Percentiles rank a stretch among this genome's conserved stretches.
Evolutionary conservation across 768 basidiomycete genomes (phyloP).

Genomic region (Tylopilus cervinicoccineus): DNA sequence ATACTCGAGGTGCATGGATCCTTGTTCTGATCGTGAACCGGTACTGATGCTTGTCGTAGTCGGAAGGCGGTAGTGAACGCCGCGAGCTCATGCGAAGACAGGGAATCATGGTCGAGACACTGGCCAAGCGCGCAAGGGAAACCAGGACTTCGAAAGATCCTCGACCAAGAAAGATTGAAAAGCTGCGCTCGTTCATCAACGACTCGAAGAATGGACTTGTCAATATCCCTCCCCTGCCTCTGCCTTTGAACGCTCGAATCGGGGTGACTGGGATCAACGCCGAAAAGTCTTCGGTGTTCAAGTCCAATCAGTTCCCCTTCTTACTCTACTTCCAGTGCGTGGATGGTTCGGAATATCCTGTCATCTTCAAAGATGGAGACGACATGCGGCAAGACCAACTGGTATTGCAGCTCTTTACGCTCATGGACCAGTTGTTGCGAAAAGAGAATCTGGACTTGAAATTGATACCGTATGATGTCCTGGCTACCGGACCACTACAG

Average conservation of each 20-base stretch:
- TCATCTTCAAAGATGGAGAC: conserved; percentile 99
- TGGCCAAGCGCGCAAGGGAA: conserved; percentile 84
- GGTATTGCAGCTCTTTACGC: conserved; percentile 95
- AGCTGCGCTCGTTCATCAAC: conserved; percentile 76
- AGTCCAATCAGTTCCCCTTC: conserved; percentile 92
- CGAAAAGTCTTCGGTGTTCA: conserved; percentile 95
- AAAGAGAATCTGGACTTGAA: conserved; percentile 96
- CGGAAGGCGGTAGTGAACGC: conserved; percentile 74
- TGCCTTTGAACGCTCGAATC: conserved; percentile 87
- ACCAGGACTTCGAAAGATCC: conserved; percentile 88
- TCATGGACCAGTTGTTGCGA: conserved; percentile 91
- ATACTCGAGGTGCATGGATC: conserved; percentile 66
- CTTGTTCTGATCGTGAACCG: neutral
- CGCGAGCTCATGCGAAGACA: conserved; percentile 89
- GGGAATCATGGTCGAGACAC: conserved; percentile 80
- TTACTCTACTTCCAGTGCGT: conserved; percentile 86
- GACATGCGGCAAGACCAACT: conserved; percentile 99
- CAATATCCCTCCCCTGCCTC: conserved; percentile 74
- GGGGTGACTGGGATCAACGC: conserved; percentile 83
- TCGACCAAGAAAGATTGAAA: conserved; percentile 96
- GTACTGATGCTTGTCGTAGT: conserved; percentile 33
- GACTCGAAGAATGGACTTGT: conserved; percentile 85
- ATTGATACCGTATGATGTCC: conserved; percentile 85
- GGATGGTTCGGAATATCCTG: conserved; percentile 82
- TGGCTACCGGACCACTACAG: conserved; percentile 88